Base-by-base conservation (phyloP, 1,284 basidiomycete species). In the Acaromyces ingoldii region DNA sequence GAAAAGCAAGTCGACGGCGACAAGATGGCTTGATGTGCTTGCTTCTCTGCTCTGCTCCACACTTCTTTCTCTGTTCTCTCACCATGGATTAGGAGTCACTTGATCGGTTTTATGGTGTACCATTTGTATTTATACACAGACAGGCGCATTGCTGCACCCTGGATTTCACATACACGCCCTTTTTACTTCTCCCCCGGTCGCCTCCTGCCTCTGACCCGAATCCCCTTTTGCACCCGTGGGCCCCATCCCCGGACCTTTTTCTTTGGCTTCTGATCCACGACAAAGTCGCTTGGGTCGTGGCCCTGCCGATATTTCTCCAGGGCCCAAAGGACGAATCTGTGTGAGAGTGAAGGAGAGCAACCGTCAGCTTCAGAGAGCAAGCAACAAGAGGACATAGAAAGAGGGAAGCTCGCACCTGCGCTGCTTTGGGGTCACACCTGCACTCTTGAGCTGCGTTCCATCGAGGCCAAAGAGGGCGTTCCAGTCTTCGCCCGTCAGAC, bases 251-350 rank as follows among this genome's bases (percentile, higher is more conserved):
- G 80, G 65, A 87, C 80, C 58, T 81, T 86, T 78, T 87, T 89
- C 77, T 82, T 85, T 13, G 84, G 81, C 64, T 76, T 81, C 9
- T 80, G 72, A 45, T 84, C 82, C 60, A 86, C 82, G 4, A 83
- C 84, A 71, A 87, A 87, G 11, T 81, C 78, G 19, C 77, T 66
- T 2, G 85, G 78, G 1, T 82, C 76, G 33, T 79, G 62, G 1
- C 82, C 83, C 54, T 80, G 79, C 31, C 86, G 80, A 73, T 81
- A 89, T 67, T 86, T 88, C 67, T 87, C 83, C 82, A 88, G 83
- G 60, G 84, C 84, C 87, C 87, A 89, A 15, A 89, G 76, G 55
- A 88, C 82, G 65, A 88, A 89, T 65, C 86, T 88, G 58, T 40
- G 40, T 6, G 19, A 4, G 22, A 30, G 25, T 3, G 25, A 34